phyloP scores from a whole-genome alignment of 2,329 filamentous ascomycete genomes.

The Apiospora pterosperma region DNA sequence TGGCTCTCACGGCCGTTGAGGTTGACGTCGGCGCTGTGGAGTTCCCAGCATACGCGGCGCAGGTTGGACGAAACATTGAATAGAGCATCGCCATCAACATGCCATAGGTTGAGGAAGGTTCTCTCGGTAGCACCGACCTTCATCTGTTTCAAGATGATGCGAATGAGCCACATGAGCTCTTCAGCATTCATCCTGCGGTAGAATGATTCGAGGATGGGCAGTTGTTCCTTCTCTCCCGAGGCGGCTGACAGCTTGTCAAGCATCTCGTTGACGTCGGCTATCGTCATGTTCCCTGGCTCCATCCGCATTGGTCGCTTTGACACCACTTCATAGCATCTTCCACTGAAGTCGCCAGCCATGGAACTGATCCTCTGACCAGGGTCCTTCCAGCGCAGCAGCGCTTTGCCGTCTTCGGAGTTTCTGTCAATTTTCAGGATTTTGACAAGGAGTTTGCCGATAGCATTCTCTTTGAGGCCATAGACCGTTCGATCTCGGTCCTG shows the following conservation, averaged over 20 bases:
- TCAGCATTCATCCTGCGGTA: constrained; percentile 91
- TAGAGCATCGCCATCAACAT: constrained; percentile 70
- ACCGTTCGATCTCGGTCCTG: constrained; percentile 90
- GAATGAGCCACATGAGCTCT: constrained; percentile 90
- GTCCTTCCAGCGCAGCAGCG: constrained; percentile 86
- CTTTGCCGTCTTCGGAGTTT: constrained; percentile 83
- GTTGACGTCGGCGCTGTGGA: constrained; percentile 69
- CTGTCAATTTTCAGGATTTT: constrained; percentile 90
- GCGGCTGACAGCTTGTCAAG: constrained; percentile 75
- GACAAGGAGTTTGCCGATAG: constrained; percentile 85
- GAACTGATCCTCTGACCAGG: constrained; percentile 65
- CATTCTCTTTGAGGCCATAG: constrained; percentile 91
- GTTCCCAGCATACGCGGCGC: constrained; percentile 89
- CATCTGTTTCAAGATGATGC: constrained; percentile 83
- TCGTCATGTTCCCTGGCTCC: constrained; percentile 72
- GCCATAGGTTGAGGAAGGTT: constrained; percentile 81
- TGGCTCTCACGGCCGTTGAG: constrained; percentile 73
- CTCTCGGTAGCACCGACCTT: constrained; percentile 77
- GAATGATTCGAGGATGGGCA: constrained; percentile 77
- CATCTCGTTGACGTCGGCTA: constrained; percentile 84
- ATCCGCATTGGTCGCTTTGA: constrained; percentile 77
- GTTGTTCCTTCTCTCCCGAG: constrained; percentile 77
- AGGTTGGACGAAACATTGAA: constrained; percentile 92
- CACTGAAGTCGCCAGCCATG: constrained; percentile 87
- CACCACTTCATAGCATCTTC: constrained; percentile 81